These are phyloP conservation scores for Diaporthe amygdali DNA, from an alignment of 2,329 filamentous ascomycete species.

Conservation along the genomic window DNA sequence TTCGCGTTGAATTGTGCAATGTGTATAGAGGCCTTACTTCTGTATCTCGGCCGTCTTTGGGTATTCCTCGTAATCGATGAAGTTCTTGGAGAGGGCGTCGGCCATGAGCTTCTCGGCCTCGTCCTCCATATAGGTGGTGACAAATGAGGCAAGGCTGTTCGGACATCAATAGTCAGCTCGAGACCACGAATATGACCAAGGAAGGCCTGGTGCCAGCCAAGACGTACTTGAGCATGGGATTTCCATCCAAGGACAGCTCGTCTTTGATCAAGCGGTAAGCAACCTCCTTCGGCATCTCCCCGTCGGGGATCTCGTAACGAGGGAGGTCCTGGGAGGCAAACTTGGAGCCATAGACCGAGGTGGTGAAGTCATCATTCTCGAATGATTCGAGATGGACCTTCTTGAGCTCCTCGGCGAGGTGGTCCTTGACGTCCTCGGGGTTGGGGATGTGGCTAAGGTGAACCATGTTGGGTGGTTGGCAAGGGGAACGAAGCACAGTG, in stretches of 20 bases:
- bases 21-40: not conserved
- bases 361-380: constrained; percentile 66
- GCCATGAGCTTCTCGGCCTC: constrained; percentile 96
- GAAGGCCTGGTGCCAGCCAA: not conserved
- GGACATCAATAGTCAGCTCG: constrained; percentile 15
- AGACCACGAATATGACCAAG: not conserved
- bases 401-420: constrained; percentile 42
- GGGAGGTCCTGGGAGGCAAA: constrained; percentile 85
- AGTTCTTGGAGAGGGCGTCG: constrained; percentile 92
- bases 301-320: constrained; percentile 83
- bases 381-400: constrained; percentile 53
- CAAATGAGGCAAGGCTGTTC: constrained; percentile 82
- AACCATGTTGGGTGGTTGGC: constrained; percentile 50
- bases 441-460: constrained; percentile 52
- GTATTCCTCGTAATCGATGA: constrained; percentile 89
- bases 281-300: constrained; percentile 87
- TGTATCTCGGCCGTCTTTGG: constrained; percentile 71
- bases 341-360: constrained; percentile 85
- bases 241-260: constrained; percentile 88
- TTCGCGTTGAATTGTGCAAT: too few species aligned
- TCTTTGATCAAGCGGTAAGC: constrained; percentile 99
- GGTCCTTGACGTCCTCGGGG: constrained; percentile 33
- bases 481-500: constrained; percentile 40
- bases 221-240: constrained; percentile 80
- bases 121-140: constrained; percentile 97